phyloP scores from a whole-genome alignment of 148 eudicot species.

The Nepenthes mirabilis region DNA sequence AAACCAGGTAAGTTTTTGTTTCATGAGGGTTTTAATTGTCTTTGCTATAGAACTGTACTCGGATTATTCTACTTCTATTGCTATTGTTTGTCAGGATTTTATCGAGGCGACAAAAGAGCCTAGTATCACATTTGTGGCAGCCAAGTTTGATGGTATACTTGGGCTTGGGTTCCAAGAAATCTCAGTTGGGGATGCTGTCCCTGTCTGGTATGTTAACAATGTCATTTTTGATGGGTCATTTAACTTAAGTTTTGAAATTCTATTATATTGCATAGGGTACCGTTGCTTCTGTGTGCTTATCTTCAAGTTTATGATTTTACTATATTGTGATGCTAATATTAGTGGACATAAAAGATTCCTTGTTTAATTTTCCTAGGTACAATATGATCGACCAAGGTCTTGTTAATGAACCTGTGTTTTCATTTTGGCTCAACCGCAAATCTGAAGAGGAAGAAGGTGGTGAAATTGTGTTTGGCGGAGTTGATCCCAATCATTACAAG shows the following conservation, averaged over 20 bases:
- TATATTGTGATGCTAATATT: neutral
- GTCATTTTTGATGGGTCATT: neutral
- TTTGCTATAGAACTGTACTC: neutral
- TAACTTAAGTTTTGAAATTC: neutral
- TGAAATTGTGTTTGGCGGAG: conserved; percentile 87
- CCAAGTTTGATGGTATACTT: conserved; percentile 43
- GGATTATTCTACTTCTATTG: neutral
- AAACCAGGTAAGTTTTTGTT: conserved; percentile 39
- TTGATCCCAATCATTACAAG: conserved; percentile 67
- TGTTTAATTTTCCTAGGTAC: conserved; percentile 37
- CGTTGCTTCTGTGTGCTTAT: neutral
- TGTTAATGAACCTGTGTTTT: conserved; percentile 65
- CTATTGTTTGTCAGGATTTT: conserved; percentile 20
- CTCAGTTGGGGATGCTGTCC: conserved; percentile 16
- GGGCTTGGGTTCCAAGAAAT: conserved; percentile 42
- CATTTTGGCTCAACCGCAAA: conserved; percentile 85
- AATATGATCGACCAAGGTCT: conserved; percentile 78
- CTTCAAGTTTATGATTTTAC: neutral
- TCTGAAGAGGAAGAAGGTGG: conserved; percentile 72
- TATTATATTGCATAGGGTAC: neutral
- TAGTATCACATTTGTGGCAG: conserved; percentile 14
- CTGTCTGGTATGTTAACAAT: conserved; percentile 28
- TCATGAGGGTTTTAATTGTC: neutral
- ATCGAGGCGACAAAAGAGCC: conserved; percentile 27
- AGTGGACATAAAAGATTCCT: neutral